Conservation (phyloP, 208 protist species). For the Porcisia hertigi region DNA sequence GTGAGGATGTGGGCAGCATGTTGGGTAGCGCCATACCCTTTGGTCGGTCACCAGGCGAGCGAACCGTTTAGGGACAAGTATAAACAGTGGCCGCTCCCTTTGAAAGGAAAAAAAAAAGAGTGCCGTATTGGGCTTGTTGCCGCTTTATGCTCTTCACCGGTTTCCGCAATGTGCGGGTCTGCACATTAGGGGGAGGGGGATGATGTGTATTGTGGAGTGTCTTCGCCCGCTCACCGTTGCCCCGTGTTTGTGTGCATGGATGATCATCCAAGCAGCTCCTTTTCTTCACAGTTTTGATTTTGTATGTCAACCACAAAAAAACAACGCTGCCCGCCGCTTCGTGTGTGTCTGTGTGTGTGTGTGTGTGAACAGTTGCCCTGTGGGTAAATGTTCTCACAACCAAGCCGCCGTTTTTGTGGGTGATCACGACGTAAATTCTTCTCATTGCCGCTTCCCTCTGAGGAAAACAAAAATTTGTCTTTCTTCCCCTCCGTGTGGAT, state of each 20-base stretch:
- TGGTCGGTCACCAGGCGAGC: conserved; percentile 74
- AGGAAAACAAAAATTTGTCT: not conserved
- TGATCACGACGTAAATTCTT: not conserved
- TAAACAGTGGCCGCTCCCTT: not conserved
- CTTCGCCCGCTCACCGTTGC: not conserved
- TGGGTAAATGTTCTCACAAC: not conserved
- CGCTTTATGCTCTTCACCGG: not conserved
- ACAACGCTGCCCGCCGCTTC: not conserved
- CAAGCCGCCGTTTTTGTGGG: not conserved
- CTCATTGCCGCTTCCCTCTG: not conserved
- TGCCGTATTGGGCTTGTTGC: not conserved
- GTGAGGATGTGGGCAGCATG: conserved; percentile 73
- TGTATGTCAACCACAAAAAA: not conserved
- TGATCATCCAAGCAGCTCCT: not conserved
- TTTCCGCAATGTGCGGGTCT: not conserved
- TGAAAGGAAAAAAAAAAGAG: no score
- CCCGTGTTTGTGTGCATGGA: not conserved
- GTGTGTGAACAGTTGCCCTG: not conserved
- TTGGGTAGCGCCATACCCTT: conserved; percentile 80
- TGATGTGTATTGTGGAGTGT: not conserved
- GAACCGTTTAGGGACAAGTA: conserved; percentile 30
- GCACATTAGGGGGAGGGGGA: not conserved
- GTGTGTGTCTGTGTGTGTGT: not conserved
- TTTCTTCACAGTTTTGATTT: conserved; percentile 24
- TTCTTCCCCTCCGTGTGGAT: no score